Conservation (phyloP, 2,329 filamentous ascomycete species). For the Aspergillus sp. region DNA sequence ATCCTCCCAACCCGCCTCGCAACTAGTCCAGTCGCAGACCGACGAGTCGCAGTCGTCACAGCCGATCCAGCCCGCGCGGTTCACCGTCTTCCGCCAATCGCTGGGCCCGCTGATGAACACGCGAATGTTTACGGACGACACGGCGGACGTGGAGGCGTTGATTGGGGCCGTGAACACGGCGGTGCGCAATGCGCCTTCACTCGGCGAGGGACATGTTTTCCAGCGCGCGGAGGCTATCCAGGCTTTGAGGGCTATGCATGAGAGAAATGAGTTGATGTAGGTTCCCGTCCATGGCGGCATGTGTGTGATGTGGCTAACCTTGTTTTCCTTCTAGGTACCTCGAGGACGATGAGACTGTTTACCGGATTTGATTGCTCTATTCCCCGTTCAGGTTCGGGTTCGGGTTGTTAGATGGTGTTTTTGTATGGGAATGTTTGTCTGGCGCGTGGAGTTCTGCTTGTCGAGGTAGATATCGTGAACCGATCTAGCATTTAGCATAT, state of each 20-base stretch:
- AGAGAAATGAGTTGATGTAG: constrained; percentile 86
- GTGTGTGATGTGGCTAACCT: constrained; percentile 41
- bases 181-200: constrained; percentile 39
- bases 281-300: too few relatives aligned
- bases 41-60: constrained; percentile 37
- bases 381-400: constrained; percentile 11
- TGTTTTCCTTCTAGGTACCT: constrained; percentile 28
- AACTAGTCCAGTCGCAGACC: constrained; percentile 50
- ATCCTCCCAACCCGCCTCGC: constrained; percentile 69
- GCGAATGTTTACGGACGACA: constrained; percentile 77
- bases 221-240: constrained; percentile 61
- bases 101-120: constrained; percentile 77
- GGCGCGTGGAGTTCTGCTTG: constrained; percentile 16
- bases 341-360: constrained; percentile 53
- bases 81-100: constrained; percentile 66
- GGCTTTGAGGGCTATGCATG: constrained; percentile 70
- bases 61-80: constrained; percentile 45
- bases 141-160: constrained; percentile 64
- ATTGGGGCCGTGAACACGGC: constrained; percentile 70
- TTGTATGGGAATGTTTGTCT: constrained; percentile 11
- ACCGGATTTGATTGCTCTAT: constrained; percentile 50
- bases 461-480: too few relatives aligned
- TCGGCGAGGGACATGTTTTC: constrained; percentile 52
- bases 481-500: too few relatives aligned
- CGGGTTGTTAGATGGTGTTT: constrained; percentile 14